A percentile compares a stretch with the other conserved stretches of the same genome.
Evolutionary conservation across 2,329 filamentous ascomycete genomes (phyloP).

Genomic region (Nemania abortiva): DNA sequence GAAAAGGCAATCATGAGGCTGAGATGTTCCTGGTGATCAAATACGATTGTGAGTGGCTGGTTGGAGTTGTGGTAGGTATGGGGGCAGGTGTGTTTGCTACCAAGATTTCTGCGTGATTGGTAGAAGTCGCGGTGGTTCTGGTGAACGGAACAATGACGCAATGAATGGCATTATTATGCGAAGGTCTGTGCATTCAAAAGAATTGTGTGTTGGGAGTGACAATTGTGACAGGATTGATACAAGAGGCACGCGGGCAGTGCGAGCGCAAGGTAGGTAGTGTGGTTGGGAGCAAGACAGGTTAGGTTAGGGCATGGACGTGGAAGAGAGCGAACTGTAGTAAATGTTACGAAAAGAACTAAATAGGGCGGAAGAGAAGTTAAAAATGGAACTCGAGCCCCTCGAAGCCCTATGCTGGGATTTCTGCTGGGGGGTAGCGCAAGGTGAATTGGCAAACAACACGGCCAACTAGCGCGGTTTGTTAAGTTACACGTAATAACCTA

Average conservation of each 20-base stretch:
- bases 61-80: neutral
- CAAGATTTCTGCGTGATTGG: too few species aligned
- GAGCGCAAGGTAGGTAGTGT: neutral
- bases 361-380: neutral
- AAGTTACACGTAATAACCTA: slow-evolving; percentile 1
- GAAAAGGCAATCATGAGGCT: slow-evolving; percentile 1
- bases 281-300: neutral
- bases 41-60: neutral
- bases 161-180: neutral
- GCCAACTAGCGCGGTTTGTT: slow-evolving; percentile 16
- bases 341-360: neutral
- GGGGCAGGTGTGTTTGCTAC: too few species aligned
- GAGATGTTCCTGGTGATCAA: neutral
- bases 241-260: slow-evolving; percentile 3
- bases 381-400: slow-evolving; percentile 14
- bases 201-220: neutral
- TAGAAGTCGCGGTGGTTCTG: neutral
- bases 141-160: neutral
- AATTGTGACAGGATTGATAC: neutral
- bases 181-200: neutral
- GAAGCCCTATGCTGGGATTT: neutral
- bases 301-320: neutral
- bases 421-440: neutral
- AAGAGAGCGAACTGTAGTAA: neutral
- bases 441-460: slow-evolving; percentile 17